Evolutionary conservation across 768 basidiomycete species (phyloP), one percentile per base, ranked within the genome.

Genomic region (Xerocomellus chrysenteron): DNA sequence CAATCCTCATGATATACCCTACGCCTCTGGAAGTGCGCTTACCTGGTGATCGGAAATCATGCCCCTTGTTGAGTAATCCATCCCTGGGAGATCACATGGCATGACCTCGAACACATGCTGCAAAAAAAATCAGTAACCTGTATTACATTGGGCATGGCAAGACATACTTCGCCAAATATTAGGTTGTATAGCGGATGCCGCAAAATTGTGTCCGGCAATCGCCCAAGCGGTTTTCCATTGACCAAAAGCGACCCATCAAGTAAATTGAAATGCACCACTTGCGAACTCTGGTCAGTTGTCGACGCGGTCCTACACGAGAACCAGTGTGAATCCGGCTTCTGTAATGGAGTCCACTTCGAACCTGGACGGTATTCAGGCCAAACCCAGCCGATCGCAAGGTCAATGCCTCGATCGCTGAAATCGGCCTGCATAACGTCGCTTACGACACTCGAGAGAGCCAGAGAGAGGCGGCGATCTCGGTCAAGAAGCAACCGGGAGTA

Each of bases 381-480:
- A 32, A 70, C 47, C n/a, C 45, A 26, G 17, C 9, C 2, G 3
- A 72, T 3, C 0, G 68, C 70, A 24, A 42, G 52, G 46, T 68
- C 49, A 4, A 72, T 43, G 2, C 66, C 69, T 28, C 24, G 24
- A 41, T 57, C 37, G 0, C 36, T 14, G 2, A 6, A 5, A 14
- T 50, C 56, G 3, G 54, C 54, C 26, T 37, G 43, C 13, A 62
- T 57, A 19, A 48, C 17, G 21, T 45, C 33, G 0, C 44, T 39
- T 10, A 68, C 5, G 13, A 52, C 17, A 6, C 42, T 24, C 53
- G 70, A 65, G 5, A 76, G 37, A 7, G 28, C 46, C 26, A 68
- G 54, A 6, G 75, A 65, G 32, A 74, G 51, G 14, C 73, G 66
- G 17, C 64, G 53, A 42, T 77, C 68, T 12, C 74, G 66, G n/a